phyloP scores from a whole-genome alignment of 441 rosid species.

The Pelargonium fulgidum region DNA sequence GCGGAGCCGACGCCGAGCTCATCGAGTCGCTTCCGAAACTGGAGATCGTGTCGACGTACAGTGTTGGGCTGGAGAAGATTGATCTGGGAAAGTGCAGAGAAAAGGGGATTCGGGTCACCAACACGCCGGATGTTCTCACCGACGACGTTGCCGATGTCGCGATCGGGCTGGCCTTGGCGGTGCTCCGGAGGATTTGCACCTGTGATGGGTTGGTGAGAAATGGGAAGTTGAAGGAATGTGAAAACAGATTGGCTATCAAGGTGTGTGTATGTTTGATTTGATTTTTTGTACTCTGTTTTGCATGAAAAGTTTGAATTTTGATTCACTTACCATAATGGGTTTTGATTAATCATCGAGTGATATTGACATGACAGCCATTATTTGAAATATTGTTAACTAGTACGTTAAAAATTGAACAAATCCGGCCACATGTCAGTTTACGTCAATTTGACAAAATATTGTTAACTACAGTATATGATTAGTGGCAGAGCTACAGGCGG shows the following conservation, averaged over 20 bases:
- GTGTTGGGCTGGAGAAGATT: conserved; percentile 26
- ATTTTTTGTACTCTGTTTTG: too few relatives aligned
- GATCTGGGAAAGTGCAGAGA: conserved; percentile 22
- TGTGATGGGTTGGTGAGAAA: conserved; percentile 22
- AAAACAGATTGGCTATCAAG: conserved; percentile 16
- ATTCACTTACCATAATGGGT: background rate
- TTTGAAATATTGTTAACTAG: too few relatives aligned
- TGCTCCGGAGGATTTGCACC: conserved; percentile 15
- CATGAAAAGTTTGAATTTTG: background rate
- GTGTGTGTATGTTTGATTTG: background rate
- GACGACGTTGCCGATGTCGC: conserved; percentile 25
- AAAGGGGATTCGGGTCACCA: conserved; percentile 24
- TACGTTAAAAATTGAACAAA: too few relatives aligned
- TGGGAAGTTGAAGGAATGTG: conserved; percentile 17
- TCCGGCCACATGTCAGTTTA: too few relatives aligned
- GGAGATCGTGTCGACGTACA: conserved; percentile 22
- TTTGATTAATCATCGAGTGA: too few relatives aligned
- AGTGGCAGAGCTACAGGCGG: too few relatives aligned
- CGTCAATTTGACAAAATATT: too few relatives aligned
- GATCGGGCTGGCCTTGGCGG: conserved; percentile 19
- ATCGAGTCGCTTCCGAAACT: conserved; percentile 21
- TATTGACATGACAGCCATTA: too few relatives aligned
- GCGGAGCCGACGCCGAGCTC: conserved; percentile 24
- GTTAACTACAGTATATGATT: too few relatives aligned
- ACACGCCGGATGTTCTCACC: conserved; percentile 24